Evolutionary conservation across 1,284 basidiomycete species (phyloP).

Genomic region (Heterobasidion annosum): DNA sequence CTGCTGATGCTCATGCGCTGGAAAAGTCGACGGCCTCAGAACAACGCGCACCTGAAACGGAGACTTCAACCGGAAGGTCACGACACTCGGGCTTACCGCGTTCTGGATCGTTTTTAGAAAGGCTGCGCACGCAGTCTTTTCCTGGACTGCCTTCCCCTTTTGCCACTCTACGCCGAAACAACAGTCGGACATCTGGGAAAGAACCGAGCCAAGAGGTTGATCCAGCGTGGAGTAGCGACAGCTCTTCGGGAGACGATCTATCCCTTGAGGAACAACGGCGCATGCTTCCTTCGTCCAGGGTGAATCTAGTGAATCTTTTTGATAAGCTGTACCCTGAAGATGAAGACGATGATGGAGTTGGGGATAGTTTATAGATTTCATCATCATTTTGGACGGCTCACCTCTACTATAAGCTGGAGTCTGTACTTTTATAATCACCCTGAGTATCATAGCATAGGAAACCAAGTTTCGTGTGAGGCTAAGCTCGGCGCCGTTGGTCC

Average conservation of each 20-base stretch:
- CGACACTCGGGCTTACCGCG: neutral
- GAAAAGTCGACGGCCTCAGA: constrained; percentile 9
- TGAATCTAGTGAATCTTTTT: constrained; percentile 11
- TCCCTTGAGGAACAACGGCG: constrained; percentile 19
- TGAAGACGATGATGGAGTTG: neutral
- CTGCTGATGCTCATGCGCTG: constrained; percentile 26
- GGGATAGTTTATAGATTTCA: too few species aligned
- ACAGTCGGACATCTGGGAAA: constrained; percentile 16
- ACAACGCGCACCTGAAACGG: constrained; percentile 1
- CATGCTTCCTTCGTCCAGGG: constrained; percentile 14
- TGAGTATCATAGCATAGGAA: too few species aligned
- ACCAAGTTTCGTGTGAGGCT: too few species aligned
- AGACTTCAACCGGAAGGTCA: constrained; percentile 4
- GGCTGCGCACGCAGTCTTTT: constrained; percentile 43
- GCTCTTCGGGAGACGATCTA: constrained; percentile 49
- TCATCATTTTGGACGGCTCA: too few species aligned
- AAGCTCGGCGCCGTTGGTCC: too few species aligned
- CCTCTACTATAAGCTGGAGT: too few species aligned
- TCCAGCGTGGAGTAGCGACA: constrained; percentile 53
- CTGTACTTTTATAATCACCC: too few species aligned
- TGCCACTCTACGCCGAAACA: constrained; percentile 23
- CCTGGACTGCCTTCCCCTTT: constrained; percentile 38
- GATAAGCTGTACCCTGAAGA: constrained; percentile 11
- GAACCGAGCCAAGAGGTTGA: constrained; percentile 22
- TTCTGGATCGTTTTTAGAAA: constrained; percentile 28